phyloP scores from a whole-genome alignment of 768 basidiomycete species.

The Coprinopsis sp. region DNA sequence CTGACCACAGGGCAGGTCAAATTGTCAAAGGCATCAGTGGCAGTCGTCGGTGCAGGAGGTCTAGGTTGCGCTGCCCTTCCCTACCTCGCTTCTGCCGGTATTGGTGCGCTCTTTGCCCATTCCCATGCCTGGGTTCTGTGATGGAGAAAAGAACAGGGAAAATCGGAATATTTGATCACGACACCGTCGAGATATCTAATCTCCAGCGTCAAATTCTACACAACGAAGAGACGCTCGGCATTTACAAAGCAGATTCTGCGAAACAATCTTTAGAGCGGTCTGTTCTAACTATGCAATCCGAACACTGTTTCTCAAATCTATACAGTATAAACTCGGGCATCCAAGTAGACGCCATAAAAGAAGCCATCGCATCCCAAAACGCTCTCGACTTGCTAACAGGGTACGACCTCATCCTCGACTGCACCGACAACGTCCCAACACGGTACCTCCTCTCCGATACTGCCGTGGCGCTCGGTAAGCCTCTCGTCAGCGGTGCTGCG shows the following conservation, averaged over 20 bases:
- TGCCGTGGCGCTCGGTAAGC: conserved; percentile 67
- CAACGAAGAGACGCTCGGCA: conserved; percentile 65
- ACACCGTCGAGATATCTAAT: conserved; percentile 84
- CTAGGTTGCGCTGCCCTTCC: conserved; percentile 94
- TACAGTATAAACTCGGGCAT: conserved; percentile 72
- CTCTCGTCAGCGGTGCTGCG: conserved; percentile 91
- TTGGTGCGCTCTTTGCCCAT: conserved; percentile 51
- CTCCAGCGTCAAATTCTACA: conserved; percentile 93
- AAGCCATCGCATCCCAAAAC: conserved; percentile 56
- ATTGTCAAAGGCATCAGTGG: conserved; percentile 68
- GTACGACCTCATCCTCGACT: conserved; percentile 84
- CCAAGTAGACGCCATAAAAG: conserved; percentile 48
- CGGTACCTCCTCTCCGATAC: conserved; percentile 91
- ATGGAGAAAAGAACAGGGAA: conserved; percentile 45
- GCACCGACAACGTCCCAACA: conserved; percentile 90
- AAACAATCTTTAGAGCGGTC: conserved; percentile 64
- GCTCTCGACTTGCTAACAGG: conserved; percentile 54
- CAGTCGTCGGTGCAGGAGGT: conserved; percentile 92
- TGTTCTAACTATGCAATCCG: neutral
- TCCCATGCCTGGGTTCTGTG: neutral
- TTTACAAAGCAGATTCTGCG: conserved; percentile 80
- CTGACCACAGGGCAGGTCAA: conserved; percentile 69
- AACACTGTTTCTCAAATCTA: neutral
- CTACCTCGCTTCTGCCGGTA: conserved; percentile 87
- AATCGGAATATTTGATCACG: conserved; percentile 86